phyloP scores from a whole-genome alignment of 345 rosid species.

The Syzygium oleosum region DNA sequence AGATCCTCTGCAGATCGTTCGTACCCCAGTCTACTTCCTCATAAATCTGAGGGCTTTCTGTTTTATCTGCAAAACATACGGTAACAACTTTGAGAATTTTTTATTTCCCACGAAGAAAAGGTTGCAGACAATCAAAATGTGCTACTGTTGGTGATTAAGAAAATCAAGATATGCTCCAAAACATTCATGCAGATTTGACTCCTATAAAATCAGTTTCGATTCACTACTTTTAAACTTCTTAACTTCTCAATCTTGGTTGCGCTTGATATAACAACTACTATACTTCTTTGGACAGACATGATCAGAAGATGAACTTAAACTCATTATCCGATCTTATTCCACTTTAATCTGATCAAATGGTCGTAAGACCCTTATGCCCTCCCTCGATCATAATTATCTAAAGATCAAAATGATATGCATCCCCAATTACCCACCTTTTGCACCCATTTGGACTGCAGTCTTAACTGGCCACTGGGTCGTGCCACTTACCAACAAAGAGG shows the following conservation, averaged over 20 bases:
- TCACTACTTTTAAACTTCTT: background rate
- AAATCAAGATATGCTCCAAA: background rate
- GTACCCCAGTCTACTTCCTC: conserved; percentile 3
- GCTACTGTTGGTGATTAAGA: background rate
- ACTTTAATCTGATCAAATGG: background rate
- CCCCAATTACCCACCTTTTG: background rate
- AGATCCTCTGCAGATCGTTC: conserved; percentile 20
- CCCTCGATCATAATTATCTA: background rate
- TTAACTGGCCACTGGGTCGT: background rate
- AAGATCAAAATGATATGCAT: background rate
- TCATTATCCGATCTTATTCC: background rate
- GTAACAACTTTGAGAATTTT: background rate
- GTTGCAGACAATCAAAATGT: background rate
- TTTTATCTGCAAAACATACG: conserved; percentile 4
- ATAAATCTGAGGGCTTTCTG: background rate
- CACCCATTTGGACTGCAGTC: background rate
- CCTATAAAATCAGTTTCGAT: background rate
- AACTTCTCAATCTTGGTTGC: background rate
- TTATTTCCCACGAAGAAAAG: background rate
- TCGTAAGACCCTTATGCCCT: background rate
- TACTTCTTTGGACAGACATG: background rate
- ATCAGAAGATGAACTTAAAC: background rate
- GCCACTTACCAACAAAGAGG: background rate
- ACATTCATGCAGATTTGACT: background rate
- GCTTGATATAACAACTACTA: background rate